Conservation (phyloP, 257 asterid species). For the Fraxinus pennsylvanica region DNA sequence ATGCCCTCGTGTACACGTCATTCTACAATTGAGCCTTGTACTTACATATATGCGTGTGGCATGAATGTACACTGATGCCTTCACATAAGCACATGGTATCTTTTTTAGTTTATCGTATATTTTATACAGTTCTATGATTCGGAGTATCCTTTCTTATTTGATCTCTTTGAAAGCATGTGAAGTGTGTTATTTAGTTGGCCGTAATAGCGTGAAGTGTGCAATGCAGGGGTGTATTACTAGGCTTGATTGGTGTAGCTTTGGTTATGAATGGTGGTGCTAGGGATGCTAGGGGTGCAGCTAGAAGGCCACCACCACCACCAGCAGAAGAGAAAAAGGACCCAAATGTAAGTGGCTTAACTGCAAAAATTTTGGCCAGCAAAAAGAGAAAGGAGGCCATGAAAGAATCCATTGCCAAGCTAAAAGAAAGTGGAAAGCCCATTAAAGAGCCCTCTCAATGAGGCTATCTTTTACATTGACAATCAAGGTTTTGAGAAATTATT, state of each 20-base stretch:
- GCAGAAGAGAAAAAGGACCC: conserved; percentile 84
- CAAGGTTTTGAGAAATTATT: background rate
- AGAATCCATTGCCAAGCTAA: conserved; percentile 58
- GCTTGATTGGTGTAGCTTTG: conserved; percentile 48
- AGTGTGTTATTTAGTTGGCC: background rate
- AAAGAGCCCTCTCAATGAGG: conserved; percentile 42
- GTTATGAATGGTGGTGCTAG: conserved; percentile 38
- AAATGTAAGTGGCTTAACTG: conserved; percentile 58
- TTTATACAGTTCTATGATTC: too few species aligned
- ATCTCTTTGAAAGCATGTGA: too few species aligned
- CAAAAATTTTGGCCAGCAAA: conserved; percentile 82
- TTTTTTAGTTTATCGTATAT: background rate
- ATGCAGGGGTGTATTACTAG: conserved; percentile 61
- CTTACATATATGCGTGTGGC: background rate
- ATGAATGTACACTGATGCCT: background rate
- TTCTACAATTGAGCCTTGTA: background rate
- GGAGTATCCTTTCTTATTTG: too few species aligned
- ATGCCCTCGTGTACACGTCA: background rate
- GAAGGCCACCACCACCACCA: conserved; percentile 86
- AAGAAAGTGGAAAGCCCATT: conserved; percentile 59
- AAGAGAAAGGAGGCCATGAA: conserved; percentile 90
- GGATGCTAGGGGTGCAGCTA: conserved; percentile 58
- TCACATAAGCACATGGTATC: background rate
- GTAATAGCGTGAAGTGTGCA: background rate
- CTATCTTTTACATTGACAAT: background rate